Evolutionary conservation across 768 basidiomycete species (phyloP), one percentile per base, ranked within the genome.

Genomic region (Sutorius australiensis): DNA sequence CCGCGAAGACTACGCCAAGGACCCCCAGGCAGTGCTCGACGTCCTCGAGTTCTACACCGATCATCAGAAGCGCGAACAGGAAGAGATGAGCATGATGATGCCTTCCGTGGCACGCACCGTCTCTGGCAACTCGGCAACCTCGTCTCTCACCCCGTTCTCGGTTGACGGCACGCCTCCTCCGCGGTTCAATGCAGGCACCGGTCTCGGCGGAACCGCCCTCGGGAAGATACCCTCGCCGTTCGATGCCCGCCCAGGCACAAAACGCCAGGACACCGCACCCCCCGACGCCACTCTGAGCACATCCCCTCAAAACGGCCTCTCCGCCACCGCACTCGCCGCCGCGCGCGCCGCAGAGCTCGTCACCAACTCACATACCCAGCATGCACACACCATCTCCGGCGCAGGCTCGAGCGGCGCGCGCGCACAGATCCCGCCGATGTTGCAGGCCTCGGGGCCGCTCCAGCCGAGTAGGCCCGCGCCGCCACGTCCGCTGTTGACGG

Each of bases 31-130:
- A 1, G 95, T 99, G 13, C 80, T 98, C 16, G 95, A 98, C 56
- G 95, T 97, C 1, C 84, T 99, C 56, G 95, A 98, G 66, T 99
- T 98, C 74, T 99, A 98, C 71, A 98, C 95, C 12, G 93, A 95
- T 69, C 91, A 92, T 62, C 92, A 95, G 75, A 95, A 94, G 67
- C 89, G 92, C n/a, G 92, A 95, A 68, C 71, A 86, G 63, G 92
- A 94, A 62, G 83, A 84, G 39, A 73, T 79, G 65, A 67, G 74
- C 3, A 73, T 72, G 61, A 61, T 54, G n/a, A 63, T 66, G 60
- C 50, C 62, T 32, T 50, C 67, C 28, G 24, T 69, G 19, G 33
- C 67, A 19, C 65, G 69, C 2, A 55, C 58, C 41, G 16, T 57
- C 32, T 60, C 61, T 3, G 55, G 53, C 5, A 49, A 62, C 30